phyloP scores from a whole-genome alignment of 148 eudicot species.

The Rhododendron henanense region DNA sequence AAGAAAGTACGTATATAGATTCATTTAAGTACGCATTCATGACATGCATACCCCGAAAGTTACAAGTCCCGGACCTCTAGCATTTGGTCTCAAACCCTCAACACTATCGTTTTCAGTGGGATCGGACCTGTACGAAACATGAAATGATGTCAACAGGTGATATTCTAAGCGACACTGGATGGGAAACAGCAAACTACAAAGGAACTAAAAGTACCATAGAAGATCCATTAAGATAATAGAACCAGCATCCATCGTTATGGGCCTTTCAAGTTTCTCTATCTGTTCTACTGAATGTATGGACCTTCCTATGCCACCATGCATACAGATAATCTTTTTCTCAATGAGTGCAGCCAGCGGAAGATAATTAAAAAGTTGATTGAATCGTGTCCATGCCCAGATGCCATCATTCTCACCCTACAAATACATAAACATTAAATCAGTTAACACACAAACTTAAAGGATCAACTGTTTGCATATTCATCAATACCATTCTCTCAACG shows the following conservation, averaged over 20 bases:
- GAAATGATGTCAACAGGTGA: slow-evolving; percentile 11
- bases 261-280: slow-evolving; percentile 94
- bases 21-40: neutral
- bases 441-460: neutral
- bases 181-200: slow-evolving; percentile 6
- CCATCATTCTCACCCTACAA: slow-evolving; percentile 93
- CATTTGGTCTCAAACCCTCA: slow-evolving; percentile 94
- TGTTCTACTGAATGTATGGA: slow-evolving; percentile 90
- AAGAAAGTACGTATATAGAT: neutral
- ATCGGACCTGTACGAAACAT: slow-evolving; percentile 72
- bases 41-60: slow-evolving; percentile 84
- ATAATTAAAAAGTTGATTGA: slow-evolving; percentile 90
- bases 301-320: slow-evolving; percentile 99
- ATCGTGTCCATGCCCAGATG: slow-evolving; percentile 97
- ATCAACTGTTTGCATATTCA: neutral
- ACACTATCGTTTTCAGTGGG: slow-evolving; percentile 97
- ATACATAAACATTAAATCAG: slow-evolving; percentile 18
- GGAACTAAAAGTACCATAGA: slow-evolving; percentile 54
- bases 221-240: slow-evolving; percentile 93
- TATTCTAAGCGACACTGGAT: neutral
- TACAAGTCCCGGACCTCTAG: slow-evolving; percentile 94
- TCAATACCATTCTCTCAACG: slow-evolving; percentile 92
- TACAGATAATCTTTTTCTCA: slow-evolving; percentile 94
- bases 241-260: slow-evolving; percentile 96
- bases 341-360: slow-evolving; percentile 96